phyloP scores from a whole-genome alignment of 2,329 filamentous ascomycete species.

The Chaetomium sp. region DNA sequence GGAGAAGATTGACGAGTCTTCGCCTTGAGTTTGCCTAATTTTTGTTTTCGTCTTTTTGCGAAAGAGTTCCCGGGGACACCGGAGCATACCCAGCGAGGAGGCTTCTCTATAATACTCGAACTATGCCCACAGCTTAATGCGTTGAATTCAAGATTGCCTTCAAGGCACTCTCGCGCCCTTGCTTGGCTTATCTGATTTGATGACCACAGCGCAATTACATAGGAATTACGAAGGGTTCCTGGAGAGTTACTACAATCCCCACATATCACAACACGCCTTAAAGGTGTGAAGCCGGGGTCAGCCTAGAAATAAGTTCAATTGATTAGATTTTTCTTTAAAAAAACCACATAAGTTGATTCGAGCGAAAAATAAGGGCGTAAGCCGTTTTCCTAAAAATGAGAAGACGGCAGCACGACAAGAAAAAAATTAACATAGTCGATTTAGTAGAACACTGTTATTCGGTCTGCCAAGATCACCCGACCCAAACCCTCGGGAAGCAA shows the following conservation, averaged over 20 bases:
- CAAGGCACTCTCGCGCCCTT: not conserved
- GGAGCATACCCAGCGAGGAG: not conserved
- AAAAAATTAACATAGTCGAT: too few species aligned
- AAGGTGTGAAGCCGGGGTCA: too few species aligned
- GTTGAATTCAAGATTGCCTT: not conserved
- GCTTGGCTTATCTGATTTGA: not conserved
- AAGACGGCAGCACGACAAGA: too few species aligned
- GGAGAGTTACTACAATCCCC: too few species aligned
- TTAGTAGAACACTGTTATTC: too few species aligned
- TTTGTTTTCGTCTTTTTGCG: not conserved
- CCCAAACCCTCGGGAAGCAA: too few species aligned
- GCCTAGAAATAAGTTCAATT: not conserved
- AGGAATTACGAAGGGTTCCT: too few species aligned
- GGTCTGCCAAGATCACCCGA: too few species aligned
- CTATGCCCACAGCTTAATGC: slow-evolving; percentile 1
- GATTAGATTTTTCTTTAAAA: not conserved
- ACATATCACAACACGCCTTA: too few species aligned
- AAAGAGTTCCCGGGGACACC: not conserved
- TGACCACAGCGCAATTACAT: not conserved
- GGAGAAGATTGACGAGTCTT: slow-evolving; percentile 70
- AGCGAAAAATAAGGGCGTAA: not conserved
- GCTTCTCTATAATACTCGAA: not conserved
- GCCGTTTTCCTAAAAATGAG: too few species aligned
- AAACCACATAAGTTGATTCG: not conserved
- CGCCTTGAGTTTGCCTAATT: slow-evolving; percentile 13